Base-by-base conservation (phyloP, 495 filamentous ascomycete species). In the Penicillium bovifimosum region DNA sequence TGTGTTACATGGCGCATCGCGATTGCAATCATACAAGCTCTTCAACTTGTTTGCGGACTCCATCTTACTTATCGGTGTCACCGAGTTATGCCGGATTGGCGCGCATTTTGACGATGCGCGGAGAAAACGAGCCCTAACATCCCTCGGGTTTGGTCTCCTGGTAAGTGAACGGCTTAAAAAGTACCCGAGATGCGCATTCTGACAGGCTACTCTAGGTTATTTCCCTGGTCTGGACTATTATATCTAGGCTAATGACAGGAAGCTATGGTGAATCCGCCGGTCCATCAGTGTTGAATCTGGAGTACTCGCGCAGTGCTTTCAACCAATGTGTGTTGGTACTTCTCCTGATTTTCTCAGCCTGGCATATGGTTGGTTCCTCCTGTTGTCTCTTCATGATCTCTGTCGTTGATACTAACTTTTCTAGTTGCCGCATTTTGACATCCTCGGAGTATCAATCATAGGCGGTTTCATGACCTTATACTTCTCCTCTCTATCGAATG, bases 361-460 rank as follows among this genome's bases (percentile, higher is more conserved):
- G 68, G 54, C 69, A 75, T 40, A 53, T 76, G 17, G 76, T 78
- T 43, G 41, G 75, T 65, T 5, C 7, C 46, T 1, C 43, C 13
- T 16, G 5, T 7, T 10, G 27, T 18, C 8, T 41, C 27, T 35
- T 11, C 31, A 10, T 38, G 11, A 8, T 16, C 11, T 6, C 14
- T 43, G n/a, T 42, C 7, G 14, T 10, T 13, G 1, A 27, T 50
- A 39, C 56, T 66, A 45, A 71, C 32, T 47, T n/a, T 9, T 13
- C 7, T 52, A 75, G 72, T 48, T 76, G 20, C 62, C 70, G 7
- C 63, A 67, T 41, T 69, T 63, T 43, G 71, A 66, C 5, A 41
- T 65, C 11, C 53, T 66, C 18, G 71, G 68, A 14, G 46, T 76
- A 8, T 59, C 62, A 16, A 64, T 71, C 6, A 28, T 75, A 6